Conservation (phyloP, 768 basidiomycete species). For the Suillus cothurnatus region DNA sequence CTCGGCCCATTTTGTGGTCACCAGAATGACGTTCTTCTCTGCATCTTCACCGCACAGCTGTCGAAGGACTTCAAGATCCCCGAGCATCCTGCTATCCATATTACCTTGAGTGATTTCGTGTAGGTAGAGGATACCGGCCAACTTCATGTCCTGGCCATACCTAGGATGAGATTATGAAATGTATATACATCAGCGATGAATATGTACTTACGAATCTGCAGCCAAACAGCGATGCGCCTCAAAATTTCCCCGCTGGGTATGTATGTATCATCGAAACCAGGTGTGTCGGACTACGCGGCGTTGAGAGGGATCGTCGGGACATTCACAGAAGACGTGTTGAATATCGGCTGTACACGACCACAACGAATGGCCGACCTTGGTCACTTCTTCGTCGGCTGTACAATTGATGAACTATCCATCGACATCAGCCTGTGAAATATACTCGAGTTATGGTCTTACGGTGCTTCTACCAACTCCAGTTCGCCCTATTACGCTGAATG, state of each 20-base stretch:
- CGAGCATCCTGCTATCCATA: constrained; percentile 30
- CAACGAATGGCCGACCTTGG: constrained; percentile 16
- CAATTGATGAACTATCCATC: constrained; percentile 1
- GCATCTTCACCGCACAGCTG: constrained; percentile 27
- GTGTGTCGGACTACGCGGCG: constrained; percentile 23
- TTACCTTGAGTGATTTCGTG: constrained; percentile 37
- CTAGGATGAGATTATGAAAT: constrained; percentile 14
- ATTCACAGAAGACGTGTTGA: constrained; percentile 14
- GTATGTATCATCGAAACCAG: constrained; percentile 30
- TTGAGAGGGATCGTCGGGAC: constrained; percentile 20
- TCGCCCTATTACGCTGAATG: too few species aligned
- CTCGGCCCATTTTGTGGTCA: constrained; percentile 40
- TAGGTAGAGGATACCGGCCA: constrained; percentile 37
- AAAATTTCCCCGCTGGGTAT: constrained; percentile 28
- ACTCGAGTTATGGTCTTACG: too few species aligned
- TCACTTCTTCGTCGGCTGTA: not conserved
- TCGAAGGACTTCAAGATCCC: constrained; percentile 34
- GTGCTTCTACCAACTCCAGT: too few species aligned
- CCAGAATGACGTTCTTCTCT: constrained; percentile 32
- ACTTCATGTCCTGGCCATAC: constrained; percentile 24
- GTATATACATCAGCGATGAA: not conserved
- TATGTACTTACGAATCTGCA: constrained; percentile 26
- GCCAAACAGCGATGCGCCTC: constrained; percentile 26
- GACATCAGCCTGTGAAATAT: not conserved
- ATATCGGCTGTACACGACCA: constrained; percentile 26